Evolutionary conservation across 768 basidiomycete species (phyloP).

Genomic region (Phaeotremella fagi): DNA sequence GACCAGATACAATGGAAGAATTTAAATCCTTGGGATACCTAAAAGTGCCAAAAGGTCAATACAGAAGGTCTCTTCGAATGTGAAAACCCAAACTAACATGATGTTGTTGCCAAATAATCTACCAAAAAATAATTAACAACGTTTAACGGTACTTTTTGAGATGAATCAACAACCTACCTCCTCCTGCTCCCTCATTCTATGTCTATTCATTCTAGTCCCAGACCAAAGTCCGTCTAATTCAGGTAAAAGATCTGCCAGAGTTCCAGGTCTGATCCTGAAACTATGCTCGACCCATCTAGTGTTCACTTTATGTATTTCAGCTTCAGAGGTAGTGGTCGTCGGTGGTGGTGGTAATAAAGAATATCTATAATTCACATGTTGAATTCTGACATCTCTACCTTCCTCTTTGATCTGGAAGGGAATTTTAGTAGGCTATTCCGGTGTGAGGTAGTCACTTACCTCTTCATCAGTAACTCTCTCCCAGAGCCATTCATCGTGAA

Average conservation of each 20-base stretch:
- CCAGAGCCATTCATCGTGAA: neutral
- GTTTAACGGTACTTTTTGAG: too few relatives aligned
- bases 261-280: slow-evolving; percentile 16
- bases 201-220: slow-evolving; percentile 12
- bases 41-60: neutral
- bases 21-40: slow-evolving; percentile 14
- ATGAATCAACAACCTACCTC: too few relatives aligned
- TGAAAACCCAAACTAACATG: slow-evolving; percentile 11
- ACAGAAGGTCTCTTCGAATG: neutral
- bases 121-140: neutral
- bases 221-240: slow-evolving; percentile 20
- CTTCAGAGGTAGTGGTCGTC: too few relatives aligned
- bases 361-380: too few relatives aligned
- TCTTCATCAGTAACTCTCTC: neutral
- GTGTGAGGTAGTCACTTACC: neutral
- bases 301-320: too few relatives aligned
- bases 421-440: too few relatives aligned
- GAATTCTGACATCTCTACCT: too few relatives aligned
- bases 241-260: slow-evolving; percentile 23
- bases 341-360: too few relatives aligned
- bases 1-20: slow-evolving; percentile 23
- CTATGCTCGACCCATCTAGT: neutral
- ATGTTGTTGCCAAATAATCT: slow-evolving; percentile 19
- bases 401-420: too few relatives aligned
- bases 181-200: slow-evolving; percentile 16